Base-by-base conservation (phyloP, 768 basidiomycete genomes). In the Pleurotus tuoliensis region DNA sequence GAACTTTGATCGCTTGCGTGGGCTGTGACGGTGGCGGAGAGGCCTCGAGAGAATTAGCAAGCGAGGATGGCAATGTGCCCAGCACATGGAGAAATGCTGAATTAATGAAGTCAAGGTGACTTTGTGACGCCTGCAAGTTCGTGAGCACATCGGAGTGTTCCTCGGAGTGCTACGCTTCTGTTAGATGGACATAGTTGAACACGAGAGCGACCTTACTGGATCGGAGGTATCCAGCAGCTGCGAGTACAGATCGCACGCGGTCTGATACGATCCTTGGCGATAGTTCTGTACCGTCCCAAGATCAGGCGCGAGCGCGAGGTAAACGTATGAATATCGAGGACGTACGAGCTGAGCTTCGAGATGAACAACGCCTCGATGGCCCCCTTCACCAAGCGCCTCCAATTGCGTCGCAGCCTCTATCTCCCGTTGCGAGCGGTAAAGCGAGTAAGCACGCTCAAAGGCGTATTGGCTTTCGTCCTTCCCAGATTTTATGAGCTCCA, bases 321-420 rank as follows among this genome's bases (percentile, higher is more conserved):
- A 3, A 34, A 9, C 9, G 24, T 11, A 34, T 9, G 30, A 11
- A 34, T 8, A 34, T 11, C 30, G 43, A 54, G 56, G 34, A 74
- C 88, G 63, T 67, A 92, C 94, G 70, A 95, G 73, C 67, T 97
- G 94, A 25, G 93, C 94, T 67, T 94, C 89, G 13, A 97, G 76
- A 72, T 94, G 92, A 45, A 83, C 64, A 37, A 84, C 76, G 11
- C 88, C 90, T 59, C 90, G 75, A 59, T 84, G 79, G 53, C 76
- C 76, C n/a, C 74, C 71, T 55, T 71, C 62, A 66, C 82, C 83
- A 62, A 87, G 71, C 47, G 62, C 67, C 0, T 70, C 68, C 18
- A 94, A 67, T 25, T 86, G 71, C 7, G 69, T 71, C 58, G 70
- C 66, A 13, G 92, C 90, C 54, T 93, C 90, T 1, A 72, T 68